Evolutionary conservation across 2,329 filamentous ascomycete genomes (phyloP), one percentile per base, ranked within the genome.

Genomic region (Fusarium tricinctum): DNA sequence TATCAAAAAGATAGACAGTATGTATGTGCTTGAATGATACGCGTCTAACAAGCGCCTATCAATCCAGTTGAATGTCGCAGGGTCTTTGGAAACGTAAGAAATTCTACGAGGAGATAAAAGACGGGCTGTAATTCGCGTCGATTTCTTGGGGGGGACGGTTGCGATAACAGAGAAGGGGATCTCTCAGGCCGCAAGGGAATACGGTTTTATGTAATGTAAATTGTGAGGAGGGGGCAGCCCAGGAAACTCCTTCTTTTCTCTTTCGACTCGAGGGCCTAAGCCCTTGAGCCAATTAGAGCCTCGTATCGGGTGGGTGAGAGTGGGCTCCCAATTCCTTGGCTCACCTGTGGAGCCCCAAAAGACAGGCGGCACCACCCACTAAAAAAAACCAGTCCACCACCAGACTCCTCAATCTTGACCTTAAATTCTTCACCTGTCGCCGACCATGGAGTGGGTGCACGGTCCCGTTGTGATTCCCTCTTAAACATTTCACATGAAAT

Each of bases 171-270:
- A 70, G 65, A 73, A 70, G 72, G 70, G 76, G 76, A 74, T 69
- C 73, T 65, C 63, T 66, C 72, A 73, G 75, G 76, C 70, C 61
- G 60, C 60, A 64, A 64, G 61, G 61, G 61, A 64, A 64, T 64
- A 64, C 61, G 61, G 61, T 79, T 79, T 79, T 79, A 79, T 78
- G 78, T 79, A 79, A 79, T 78, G 75, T 76, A 72, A 78, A 77
- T 76, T 77, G 73, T 58, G 58, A 73, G 43, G 71, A 74, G 73
- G 71, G 71, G 69, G 71, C 71, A 58, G 67, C 68, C 68, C 71
- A 68, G 55, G 62, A 57, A 59, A 47, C 55, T 65, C 63, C 60
- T 71, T 71, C 56, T 71, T 70, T 69, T 65, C 60, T 70, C 55
- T 47, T 62, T 54, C 49, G 40, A 47, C 53, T 62, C 38, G 56